Conservation (phyloP, 352 stramenopile species). For the Lagenidium giganteum region DNA sequence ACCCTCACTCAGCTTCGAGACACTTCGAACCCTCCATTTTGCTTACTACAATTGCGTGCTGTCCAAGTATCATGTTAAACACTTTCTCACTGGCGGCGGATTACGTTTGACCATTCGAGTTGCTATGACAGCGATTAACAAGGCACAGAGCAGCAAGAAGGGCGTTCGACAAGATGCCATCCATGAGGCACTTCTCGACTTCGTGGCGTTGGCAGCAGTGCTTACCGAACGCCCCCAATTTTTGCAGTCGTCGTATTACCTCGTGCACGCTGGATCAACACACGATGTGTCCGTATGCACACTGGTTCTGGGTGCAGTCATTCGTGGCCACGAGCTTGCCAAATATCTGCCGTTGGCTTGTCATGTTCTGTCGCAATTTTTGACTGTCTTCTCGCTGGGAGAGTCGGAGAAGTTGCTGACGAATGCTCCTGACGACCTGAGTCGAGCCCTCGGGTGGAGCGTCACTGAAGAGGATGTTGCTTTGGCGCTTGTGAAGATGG, state of each 20-base stretch:
- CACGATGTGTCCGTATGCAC: slow-evolving; percentile 9
- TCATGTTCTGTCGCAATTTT: slow-evolving; percentile 10
- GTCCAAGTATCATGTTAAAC: slow-evolving; percentile 1
- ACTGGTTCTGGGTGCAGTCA: slow-evolving; percentile 12
- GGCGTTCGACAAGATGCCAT: no score
- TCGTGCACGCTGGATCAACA: slow-evolving; percentile 11
- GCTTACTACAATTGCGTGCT: slow-evolving; percentile 1
- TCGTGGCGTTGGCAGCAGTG: slow-evolving; percentile 5
- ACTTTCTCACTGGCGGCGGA: slow-evolving; percentile 5
- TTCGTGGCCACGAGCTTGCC: background rate
- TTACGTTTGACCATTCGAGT: slow-evolving; percentile 4
- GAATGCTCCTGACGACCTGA: slow-evolving; percentile 7
- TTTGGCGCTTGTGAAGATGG: slow-evolving; percentile 12
- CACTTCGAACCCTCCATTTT: background rate
- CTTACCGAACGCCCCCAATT: slow-evolving; percentile 13
- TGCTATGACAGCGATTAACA: slow-evolving; percentile 1
- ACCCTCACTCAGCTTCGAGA: slow-evolving; percentile 4
- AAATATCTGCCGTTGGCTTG: slow-evolving; percentile 10
- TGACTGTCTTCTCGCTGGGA: slow-evolving; percentile 12
- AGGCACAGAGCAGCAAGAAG: no score
- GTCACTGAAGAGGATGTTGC: slow-evolving; percentile 6
- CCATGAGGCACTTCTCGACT: no score
- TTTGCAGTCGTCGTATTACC: slow-evolving; percentile 16
- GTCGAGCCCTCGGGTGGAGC: slow-evolving; percentile 10
- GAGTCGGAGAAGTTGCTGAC: slow-evolving; percentile 6